Evolutionary conservation across 2,329 filamentous ascomycete species (phyloP), one percentile per base, ranked within the genome.

Genomic region (Polychaeton citri): DNA sequence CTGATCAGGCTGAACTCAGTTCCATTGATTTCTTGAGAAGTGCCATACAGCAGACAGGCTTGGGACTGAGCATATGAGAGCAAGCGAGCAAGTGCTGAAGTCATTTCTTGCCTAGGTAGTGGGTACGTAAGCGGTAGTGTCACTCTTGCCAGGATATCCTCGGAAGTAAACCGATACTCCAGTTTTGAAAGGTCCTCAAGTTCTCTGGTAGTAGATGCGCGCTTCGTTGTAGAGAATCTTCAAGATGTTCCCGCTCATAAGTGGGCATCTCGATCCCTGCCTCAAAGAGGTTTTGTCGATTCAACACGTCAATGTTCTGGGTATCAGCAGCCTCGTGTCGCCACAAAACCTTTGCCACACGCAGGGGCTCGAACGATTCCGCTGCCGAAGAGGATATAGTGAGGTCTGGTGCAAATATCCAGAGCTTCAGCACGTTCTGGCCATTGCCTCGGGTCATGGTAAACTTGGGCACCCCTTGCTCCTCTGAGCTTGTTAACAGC

Each of bases 141-240:
- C n/a, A n/a, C n/a, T n/a, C n/a, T n/a, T n/a, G n/a, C n/a, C n/a
- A n/a, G n/a, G n/a, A n/a, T n/a, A 28, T 28, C 15, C 24, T 4
- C 12, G 24, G 65, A 40, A 84, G 50, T 13, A 84, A 52, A 2
- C 76, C 77, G 4, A 84, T 74, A 18, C 68, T 66, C 79, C 79
- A 85, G n/a, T 68, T 71, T 50, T 72, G 65, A 44, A 81, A 80
- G 19, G 47, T 59, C 38, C 73, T 64, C 40, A 78, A 72, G 6
- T 60, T 60, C 0, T 45, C 51, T 2, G 79, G 79, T 6, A 84
- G 51, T 12, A 74, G 49, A 8, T 5, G 15, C 12, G 24, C 30
- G 35, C 41, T 44, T 3, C 28, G 13, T 3, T 42, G 30, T 21
- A 65, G 71, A 43, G 69, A 76, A 6, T 49, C 50, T 8, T 60